Conservation (phyloP, 2,329 filamentous ascomycete genomes). For the Clarireedia hainanense region DNA sequence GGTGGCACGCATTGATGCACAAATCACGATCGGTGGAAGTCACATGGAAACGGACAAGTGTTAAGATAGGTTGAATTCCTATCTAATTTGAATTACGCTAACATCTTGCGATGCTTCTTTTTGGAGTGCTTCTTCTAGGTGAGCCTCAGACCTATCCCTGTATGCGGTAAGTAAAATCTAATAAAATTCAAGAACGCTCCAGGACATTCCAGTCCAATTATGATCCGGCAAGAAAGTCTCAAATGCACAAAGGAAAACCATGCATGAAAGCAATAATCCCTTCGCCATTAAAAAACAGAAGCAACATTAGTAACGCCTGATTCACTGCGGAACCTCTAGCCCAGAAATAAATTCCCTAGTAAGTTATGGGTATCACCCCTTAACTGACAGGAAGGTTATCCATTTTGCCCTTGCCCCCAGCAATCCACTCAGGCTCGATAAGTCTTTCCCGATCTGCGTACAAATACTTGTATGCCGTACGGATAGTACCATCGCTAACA, state of each 20-base stretch:
- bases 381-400: constrained; percentile 53
- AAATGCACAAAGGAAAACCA: constrained; percentile 10
- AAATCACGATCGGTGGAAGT: neutral
- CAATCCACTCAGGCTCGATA: constrained; percentile 68
- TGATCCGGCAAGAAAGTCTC: constrained; percentile 14
- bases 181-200: neutral
- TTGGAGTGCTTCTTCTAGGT: neutral
- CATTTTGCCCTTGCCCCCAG: constrained; percentile 62
- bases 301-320: neutral
- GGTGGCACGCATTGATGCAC: too few relatives aligned
- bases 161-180: constrained; percentile 9
- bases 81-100: neutral
- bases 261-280: constrained; percentile 13
- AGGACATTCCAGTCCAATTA: constrained; percentile 10
- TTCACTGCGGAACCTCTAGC: neutral
- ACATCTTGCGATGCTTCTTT: neutral
- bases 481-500: constrained; percentile 94
- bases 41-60: neutral
- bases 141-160: constrained; percentile 7
- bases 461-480: constrained; percentile 87
- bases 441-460: constrained; percentile 67
- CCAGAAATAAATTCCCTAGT: neutral
- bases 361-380: constrained; percentile 24
- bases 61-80: neutral
- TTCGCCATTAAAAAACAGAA: constrained; percentile 10